These are phyloP conservation scores for Dactylellina leptospora DNA, from an alignment of 2,329 filamentous ascomycete genomes.

Conservation along the genomic window DNA sequence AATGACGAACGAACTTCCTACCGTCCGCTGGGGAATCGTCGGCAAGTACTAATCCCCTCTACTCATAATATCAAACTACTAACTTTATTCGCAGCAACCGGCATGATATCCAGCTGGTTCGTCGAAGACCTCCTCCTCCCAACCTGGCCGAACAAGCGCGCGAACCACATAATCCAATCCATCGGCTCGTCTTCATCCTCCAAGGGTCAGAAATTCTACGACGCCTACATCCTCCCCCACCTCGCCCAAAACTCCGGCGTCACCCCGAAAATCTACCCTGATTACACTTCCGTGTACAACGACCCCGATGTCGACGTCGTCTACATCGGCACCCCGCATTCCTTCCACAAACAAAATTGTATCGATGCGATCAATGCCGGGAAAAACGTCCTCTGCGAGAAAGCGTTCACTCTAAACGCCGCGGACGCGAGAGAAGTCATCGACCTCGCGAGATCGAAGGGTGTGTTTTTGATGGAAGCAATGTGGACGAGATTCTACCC, in stretches of 20 bases:
- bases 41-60: conserved; percentile 1
- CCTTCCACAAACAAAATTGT: conserved; percentile 62
- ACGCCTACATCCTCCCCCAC: conserved; percentile 56
- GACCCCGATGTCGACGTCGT: conserved; percentile 63
- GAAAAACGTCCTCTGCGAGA: conserved; percentile 64
- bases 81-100: conserved; percentile 59
- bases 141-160: conserved; percentile 59
- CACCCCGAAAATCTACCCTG: conserved; percentile 60
- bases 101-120: conserved; percentile 64
- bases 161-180: conserved; percentile 62
- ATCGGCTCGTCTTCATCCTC: conserved; percentile 61
- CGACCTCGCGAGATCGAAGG: conserved; percentile 60
- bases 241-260: conserved; percentile 55
- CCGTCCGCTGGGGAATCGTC: conserved; percentile 42
- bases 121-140: conserved; percentile 61
- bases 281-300: conserved; percentile 61
- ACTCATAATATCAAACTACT: neutral
- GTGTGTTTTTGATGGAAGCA: conserved; percentile 64
- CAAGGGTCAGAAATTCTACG: conserved; percentile 61
- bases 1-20: conserved; percentile 32
- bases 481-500: conserved; percentile 64
- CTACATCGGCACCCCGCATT: conserved; percentile 64
- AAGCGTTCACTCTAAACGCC: conserved; percentile 62
- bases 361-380: conserved; percentile 62
- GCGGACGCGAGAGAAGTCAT: conserved; percentile 61